Evolutionary conservation across 108 stramenopile genomes (phyloP).

Genomic region (Skeletonema potamos): DNA sequence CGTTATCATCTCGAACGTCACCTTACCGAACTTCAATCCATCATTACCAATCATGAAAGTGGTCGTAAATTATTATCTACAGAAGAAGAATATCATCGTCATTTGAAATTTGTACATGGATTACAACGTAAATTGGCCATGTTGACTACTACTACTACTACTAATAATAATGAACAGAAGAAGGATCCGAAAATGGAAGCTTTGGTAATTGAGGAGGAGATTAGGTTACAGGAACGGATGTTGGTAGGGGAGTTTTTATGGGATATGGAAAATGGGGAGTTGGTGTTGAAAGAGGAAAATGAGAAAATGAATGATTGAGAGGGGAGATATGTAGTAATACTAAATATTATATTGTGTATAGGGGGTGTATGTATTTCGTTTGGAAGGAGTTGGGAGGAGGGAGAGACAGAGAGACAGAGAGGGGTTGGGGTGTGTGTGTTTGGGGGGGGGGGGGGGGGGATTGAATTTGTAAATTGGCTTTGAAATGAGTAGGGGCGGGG

Average conservation of each 20-base stretch:
- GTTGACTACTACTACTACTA: not conserved
- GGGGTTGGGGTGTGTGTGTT: too few species aligned
- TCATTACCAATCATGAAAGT: not conserved
- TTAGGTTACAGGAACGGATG: slow-evolving; percentile 19
- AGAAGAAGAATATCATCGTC: slow-evolving; percentile 4
- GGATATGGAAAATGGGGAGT: slow-evolving; percentile 3
- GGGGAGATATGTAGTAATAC: too few species aligned
- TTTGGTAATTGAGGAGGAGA: slow-evolving; percentile 21
- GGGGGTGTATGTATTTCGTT: too few species aligned
- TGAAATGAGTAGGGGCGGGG: too few species aligned
- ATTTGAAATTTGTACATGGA: slow-evolving; percentile 1
- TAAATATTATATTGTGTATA: too few species aligned
- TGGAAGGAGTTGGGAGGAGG: too few species aligned
- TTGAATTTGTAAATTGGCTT: not conserved
- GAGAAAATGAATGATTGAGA: too few species aligned
- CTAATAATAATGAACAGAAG: not conserved
- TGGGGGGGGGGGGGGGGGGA: too few species aligned
- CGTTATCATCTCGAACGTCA: not conserved
- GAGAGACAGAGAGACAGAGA: too few species aligned
- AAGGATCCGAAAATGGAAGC: not conserved
- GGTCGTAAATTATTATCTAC: not conserved
- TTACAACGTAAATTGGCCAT: slow-evolving; percentile 6
- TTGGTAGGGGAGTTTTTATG: slow-evolving; percentile 19
- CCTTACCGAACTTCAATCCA: not conserved
- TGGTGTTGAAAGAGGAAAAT: slow-evolving; percentile 5